Percentiles rank a stretch among this genome's conserved stretches.
Evolutionary conservation across 1,284 basidiomycete species (phyloP).

Genomic region (Coniferiporia sulphurascens): DNA sequence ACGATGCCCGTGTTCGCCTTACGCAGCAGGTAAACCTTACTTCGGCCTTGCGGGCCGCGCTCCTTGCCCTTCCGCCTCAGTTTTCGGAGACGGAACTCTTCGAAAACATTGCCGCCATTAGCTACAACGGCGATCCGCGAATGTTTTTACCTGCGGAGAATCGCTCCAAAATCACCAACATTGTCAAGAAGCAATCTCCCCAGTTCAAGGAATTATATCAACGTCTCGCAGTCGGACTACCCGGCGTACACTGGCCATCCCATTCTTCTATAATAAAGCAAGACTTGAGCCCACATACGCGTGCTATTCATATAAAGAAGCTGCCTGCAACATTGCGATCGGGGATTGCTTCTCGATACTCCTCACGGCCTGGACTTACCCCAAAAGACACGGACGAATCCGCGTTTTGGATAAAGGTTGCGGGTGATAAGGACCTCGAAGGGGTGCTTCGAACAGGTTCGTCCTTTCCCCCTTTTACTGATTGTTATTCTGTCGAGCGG

Average conservation of each 20-base stretch:
- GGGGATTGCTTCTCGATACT: conserved; percentile 53
- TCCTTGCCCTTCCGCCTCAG: conserved; percentile 53
- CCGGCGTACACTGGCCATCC: conserved; percentile 66
- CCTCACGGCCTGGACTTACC: conserved; percentile 27
- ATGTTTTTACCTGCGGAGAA: conserved; percentile 96
- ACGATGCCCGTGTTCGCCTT: conserved; percentile 83
- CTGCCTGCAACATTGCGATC: conserved; percentile 65
- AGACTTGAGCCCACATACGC: conserved; percentile 60
- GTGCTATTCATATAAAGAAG: conserved; percentile 70
- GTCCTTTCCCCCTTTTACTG: conserved; percentile 22
- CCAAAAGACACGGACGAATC: conserved; percentile 53
- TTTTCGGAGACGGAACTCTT: conserved; percentile 84
- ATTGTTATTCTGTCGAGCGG: not conserved
- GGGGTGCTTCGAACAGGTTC: conserved; percentile 56
- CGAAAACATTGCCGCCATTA: conserved; percentile 80
- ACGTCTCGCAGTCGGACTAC: conserved; percentile 69
- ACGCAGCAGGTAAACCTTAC: conserved; percentile 92
- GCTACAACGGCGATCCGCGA: conserved; percentile 87
- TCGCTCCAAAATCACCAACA: conserved; percentile 89
- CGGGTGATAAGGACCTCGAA: conserved; percentile 55
- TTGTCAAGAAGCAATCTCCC: conserved; percentile 75
- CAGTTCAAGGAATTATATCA: conserved; percentile 90
- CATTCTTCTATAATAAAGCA: conserved; percentile 53
- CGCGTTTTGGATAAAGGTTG: conserved; percentile 72
- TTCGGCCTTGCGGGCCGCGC: conserved; percentile 81